Evolutionary conservation across 2,329 filamentous ascomycete genomes (phyloP).

Genomic region (Pseudocercospora pini-densiflorae): DNA sequence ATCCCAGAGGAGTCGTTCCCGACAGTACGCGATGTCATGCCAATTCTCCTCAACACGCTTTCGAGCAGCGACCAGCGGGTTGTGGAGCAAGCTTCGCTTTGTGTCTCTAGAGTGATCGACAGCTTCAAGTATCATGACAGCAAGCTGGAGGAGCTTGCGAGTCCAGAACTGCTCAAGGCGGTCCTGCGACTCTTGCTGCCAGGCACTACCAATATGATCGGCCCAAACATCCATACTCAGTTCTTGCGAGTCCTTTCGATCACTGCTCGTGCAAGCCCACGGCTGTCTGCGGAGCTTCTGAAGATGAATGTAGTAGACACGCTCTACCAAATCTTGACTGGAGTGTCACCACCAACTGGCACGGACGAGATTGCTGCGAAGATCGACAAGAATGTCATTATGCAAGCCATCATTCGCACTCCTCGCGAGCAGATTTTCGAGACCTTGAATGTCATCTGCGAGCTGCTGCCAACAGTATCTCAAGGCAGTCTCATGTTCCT

Average conservation of each 20-base stretch:
- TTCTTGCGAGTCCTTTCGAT: conserved; percentile 92
- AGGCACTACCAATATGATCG: conserved; percentile 93
- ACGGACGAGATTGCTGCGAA: conserved; percentile 79
- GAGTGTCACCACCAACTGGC: conserved; percentile 85
- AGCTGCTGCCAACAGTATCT: conserved; percentile 79
- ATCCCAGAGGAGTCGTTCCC: conserved; percentile 92
- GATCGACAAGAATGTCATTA: conserved; percentile 95
- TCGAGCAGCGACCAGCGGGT: conserved; percentile 94
- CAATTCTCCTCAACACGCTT: conserved; percentile 86
- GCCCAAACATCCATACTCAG: conserved; percentile 92
- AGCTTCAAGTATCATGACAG: conserved; percentile 89
- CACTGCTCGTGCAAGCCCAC: conserved; percentile 84
- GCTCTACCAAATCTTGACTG: conserved; percentile 94
- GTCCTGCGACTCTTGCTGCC: conserved; percentile 87
- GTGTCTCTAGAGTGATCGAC: conserved; percentile 93
- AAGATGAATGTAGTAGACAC: conserved; percentile 98
- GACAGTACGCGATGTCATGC: conserved; percentile 95
- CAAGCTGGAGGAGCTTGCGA: conserved; percentile 91
- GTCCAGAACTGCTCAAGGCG: conserved; percentile 81
- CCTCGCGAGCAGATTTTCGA: conserved; percentile 96
- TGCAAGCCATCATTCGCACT: conserved; percentile 96
- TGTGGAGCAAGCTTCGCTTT: conserved; percentile 93
- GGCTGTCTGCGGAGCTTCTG: conserved; percentile 84
- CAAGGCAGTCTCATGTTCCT: conserved; percentile 58
- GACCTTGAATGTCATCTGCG: conserved; percentile 96